Conservation (phyloP, 192 early-diverging fungal species). For the Umbelopsis sp. region DNA sequence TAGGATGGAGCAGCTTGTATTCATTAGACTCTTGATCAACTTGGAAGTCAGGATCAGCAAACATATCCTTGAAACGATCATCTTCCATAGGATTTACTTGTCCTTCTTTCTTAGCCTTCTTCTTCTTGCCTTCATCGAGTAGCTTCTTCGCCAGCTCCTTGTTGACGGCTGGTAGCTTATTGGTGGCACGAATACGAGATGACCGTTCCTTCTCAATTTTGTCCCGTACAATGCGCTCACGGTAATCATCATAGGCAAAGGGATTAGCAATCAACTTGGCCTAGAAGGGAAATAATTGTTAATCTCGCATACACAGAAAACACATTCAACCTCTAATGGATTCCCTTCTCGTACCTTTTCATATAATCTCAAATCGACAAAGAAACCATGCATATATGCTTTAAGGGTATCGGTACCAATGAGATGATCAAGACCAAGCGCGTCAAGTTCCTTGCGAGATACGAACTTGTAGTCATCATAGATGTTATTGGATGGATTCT, state of each 20-base stretch:
- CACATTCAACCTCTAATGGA: no score
- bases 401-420: slow-evolving; percentile 91
- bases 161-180: slow-evolving; percentile 93
- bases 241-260: slow-evolving; percentile 94
- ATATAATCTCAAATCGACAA: slow-evolving; percentile 93
- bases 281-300: no score
- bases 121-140: slow-evolving; percentile 48
- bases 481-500: slow-evolving; percentile 79
- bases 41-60: slow-evolving; percentile 89
- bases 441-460: slow-evolving; percentile 82
- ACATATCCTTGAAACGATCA: slow-evolving; percentile 84
- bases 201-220: slow-evolving; percentile 82
- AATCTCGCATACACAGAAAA: no score
- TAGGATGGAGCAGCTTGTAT: slow-evolving; percentile 73
- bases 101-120: slow-evolving; percentile 40
- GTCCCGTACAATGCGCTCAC: slow-evolving; percentile 74
- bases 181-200: slow-evolving; percentile 85
- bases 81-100: slow-evolving; percentile 71
- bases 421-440: slow-evolving; percentile 87
- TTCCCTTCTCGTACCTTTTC: slow-evolving; percentile 54
- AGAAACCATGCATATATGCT: slow-evolving; percentile 99
- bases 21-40: slow-evolving; percentile 83
- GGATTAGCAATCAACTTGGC: slow-evolving; percentile 92
- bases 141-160: slow-evolving; percentile 79
- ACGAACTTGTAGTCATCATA: slow-evolving; percentile 99